Conservation (phyloP, 495 filamentous ascomycete genomes). For the Penicillium verhagenii region DNA sequence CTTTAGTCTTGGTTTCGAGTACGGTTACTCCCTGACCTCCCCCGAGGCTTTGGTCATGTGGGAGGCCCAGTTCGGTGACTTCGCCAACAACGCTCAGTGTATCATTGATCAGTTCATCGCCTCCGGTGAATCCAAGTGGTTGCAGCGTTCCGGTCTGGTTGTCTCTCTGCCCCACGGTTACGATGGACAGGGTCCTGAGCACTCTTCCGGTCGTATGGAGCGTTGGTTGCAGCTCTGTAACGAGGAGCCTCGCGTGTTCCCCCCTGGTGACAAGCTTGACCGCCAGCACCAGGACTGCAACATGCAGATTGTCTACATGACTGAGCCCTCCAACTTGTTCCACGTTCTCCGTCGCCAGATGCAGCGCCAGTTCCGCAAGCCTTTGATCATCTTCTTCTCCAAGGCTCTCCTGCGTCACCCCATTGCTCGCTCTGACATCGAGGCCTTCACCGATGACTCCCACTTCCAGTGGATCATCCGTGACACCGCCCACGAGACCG, state of each 20-base stretch:
- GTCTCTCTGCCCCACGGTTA: slow-evolving; percentile 96
- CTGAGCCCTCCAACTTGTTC: slow-evolving; percentile 89
- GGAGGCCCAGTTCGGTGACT: slow-evolving; percentile 99
- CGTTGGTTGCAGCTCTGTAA: slow-evolving; percentile 97
- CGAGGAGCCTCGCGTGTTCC: slow-evolving; percentile 94
- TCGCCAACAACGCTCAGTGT: slow-evolving; percentile 98
- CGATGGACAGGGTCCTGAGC: slow-evolving; percentile 97
- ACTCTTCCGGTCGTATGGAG: slow-evolving; percentile 97
- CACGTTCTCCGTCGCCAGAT: slow-evolving; percentile 96
- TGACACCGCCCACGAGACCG: slow-evolving; percentile 71
- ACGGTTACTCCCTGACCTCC: slow-evolving; percentile 95
- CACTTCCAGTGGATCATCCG: slow-evolving; percentile 96
- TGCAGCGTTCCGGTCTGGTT: slow-evolving; percentile 92
- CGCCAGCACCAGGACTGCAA: slow-evolving; percentile 99
- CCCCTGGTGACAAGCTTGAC: slow-evolving; percentile 79
- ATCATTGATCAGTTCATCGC: slow-evolving; percentile 99
- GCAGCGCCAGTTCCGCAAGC: slow-evolving; percentile 98
- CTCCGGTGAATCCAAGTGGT: slow-evolving; percentile 96
- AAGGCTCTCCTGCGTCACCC: slow-evolving; percentile 93
- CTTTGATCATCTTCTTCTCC: slow-evolving; percentile 95
- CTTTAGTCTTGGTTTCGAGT: slow-evolving; percentile 82
- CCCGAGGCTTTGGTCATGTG: slow-evolving; percentile 97
- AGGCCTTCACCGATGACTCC: slow-evolving; percentile 84
- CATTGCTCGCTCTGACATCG: slow-evolving; percentile 79
- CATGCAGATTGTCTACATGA: slow-evolving; percentile 98